Evolutionary conservation across 2,329 filamentous ascomycete species (phyloP).

Genomic region (Diaporthe helianthi): DNA sequence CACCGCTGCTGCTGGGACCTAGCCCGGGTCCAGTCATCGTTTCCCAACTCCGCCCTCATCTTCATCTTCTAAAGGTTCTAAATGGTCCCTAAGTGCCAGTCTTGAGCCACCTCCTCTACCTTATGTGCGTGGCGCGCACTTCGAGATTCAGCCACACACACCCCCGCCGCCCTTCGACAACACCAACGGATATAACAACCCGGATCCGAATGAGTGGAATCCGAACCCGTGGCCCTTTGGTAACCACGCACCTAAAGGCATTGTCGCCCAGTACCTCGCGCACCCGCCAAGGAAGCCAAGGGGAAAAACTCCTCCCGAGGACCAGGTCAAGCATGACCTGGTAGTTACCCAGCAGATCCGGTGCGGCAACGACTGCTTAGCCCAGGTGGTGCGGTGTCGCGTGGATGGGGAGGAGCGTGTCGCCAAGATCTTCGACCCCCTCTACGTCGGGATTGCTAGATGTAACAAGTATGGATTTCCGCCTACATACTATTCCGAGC

Average conservation of each 20-base stretch:
- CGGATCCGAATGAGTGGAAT: not conserved
- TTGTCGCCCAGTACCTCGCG: constrained; percentile 1
- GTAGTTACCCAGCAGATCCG: constrained; percentile 4
- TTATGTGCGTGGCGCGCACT: not conserved
- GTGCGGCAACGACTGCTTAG: not conserved
- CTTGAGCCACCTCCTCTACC: not conserved
- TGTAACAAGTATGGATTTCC: not conserved
- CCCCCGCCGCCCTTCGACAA: not conserved
- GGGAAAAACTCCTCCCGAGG: not conserved
- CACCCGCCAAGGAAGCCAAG: constrained; percentile 3
- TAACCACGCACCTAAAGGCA: not conserved
- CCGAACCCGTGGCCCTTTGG: constrained; percentile 4
- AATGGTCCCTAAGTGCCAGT: not conserved
- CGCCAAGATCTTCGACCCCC: constrained; percentile 15
- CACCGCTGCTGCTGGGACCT: not conserved
- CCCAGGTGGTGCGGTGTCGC: not conserved
- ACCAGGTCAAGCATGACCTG: not conserved
- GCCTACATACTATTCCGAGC: constrained; percentile 14
- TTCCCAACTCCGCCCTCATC: not conserved
- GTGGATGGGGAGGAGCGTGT: not conserved
- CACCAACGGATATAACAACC: not conserved
- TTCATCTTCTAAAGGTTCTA: not conserved
- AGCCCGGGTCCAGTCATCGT: not conserved
- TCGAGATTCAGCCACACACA: not conserved
- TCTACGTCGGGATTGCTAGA: not conserved